phyloP scores from a whole-genome alignment of 495 filamentous ascomycete species.

The Apiosordaria backusii region DNA sequence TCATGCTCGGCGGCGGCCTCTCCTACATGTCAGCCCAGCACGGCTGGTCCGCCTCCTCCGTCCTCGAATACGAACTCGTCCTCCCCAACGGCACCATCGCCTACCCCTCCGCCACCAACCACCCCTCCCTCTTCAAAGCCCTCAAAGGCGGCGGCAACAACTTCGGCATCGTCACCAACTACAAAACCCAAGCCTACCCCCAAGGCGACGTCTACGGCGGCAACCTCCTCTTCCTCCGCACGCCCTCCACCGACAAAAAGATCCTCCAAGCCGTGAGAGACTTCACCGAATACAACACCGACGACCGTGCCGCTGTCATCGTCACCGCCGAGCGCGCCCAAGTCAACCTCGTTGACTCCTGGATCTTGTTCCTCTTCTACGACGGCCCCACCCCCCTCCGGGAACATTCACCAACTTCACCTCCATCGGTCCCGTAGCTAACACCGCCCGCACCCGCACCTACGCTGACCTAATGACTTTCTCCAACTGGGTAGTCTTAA shows the following conservation, averaged over 20 bases:
- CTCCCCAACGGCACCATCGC: constrained; percentile 53
- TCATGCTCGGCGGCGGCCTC: constrained; percentile 42
- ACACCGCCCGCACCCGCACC: constrained; percentile 49
- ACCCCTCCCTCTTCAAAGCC: constrained; percentile 42
- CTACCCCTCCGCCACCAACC: constrained; percentile 39
- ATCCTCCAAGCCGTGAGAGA: constrained; percentile 52
- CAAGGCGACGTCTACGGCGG: constrained; percentile 54
- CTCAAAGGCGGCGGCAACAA: constrained; percentile 51
- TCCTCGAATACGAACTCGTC: constrained; percentile 54
- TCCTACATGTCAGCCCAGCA: constrained; percentile 53
- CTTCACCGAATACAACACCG: constrained; percentile 54
- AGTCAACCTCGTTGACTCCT: constrained; percentile 44
- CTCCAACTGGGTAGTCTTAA: constrained; percentile 39
- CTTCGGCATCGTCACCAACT: constrained; percentile 51
- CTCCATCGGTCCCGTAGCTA: constrained; percentile 45
- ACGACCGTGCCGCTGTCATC: constrained; percentile 55
- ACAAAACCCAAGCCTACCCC: constrained; percentile 45
- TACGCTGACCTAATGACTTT: constrained; percentile 49
- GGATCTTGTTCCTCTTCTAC: constrained; percentile 63
- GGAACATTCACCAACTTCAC: constrained; percentile 57
- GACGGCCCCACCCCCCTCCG: constrained; percentile 53
- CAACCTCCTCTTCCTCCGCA: constrained; percentile 46
- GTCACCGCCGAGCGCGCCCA: constrained; percentile 50
- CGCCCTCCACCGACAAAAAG: constrained; percentile 37
- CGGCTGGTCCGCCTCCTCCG: constrained; percentile 55